Percentiles rank a stretch among this genome's conserved stretches.
Evolutionary conservation across 1,284 basidiomycete genomes (phyloP).

Genomic region (Marasmius tenuissimus): DNA sequence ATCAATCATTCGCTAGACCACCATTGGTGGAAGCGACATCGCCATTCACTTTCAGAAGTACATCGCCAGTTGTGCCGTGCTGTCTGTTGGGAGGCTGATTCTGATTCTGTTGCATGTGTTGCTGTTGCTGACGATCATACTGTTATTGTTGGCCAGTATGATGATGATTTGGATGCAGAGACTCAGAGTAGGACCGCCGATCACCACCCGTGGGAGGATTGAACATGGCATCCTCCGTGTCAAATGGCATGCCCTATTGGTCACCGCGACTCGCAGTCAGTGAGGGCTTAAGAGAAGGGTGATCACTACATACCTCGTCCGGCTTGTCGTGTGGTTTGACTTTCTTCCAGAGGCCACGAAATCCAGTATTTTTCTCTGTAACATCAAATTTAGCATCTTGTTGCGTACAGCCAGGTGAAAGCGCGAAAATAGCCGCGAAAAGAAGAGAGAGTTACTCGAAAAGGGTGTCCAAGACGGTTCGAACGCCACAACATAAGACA

Average conservation of each 20-base stretch:
- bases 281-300: neutral
- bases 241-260: slow-evolving; percentile 64
- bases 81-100: neutral
- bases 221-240: slow-evolving; percentile 75
- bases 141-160: neutral
- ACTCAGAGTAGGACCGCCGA: neutral
- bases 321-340: slow-evolving; percentile 70
- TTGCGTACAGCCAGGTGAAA: slow-evolving; percentile 8
- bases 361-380: slow-evolving; percentile 45
- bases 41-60: neutral
- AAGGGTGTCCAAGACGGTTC: too few species aligned
- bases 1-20: too few species aligned
- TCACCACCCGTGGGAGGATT: slow-evolving; percentile 37
- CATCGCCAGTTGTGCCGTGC: neutral
- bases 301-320: slow-evolving; percentile 46
- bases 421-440: neutral
- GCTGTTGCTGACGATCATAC: neutral
- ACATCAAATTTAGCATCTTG: too few species aligned
- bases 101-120: neutral
- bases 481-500: neutral
- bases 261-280: too few species aligned
- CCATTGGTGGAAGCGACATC: too few species aligned
- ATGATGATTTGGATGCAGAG: neutral
- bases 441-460: too few species aligned
- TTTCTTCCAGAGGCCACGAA: slow-evolving; percentile 65